phyloP scores from a whole-genome alignment of 768 basidiomycete genomes.

The Omphalotus guepiniiformis region DNA sequence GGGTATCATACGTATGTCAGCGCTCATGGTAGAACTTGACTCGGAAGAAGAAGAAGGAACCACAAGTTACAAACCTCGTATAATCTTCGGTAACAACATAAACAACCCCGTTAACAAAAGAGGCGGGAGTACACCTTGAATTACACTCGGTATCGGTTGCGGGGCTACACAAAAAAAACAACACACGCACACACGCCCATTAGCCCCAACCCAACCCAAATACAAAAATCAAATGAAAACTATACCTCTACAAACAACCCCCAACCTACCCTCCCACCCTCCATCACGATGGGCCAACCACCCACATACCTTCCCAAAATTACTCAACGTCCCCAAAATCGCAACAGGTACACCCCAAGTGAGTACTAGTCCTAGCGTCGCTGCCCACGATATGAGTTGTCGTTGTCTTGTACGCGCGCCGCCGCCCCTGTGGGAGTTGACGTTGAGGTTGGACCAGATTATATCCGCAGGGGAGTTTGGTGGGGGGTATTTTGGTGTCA shows the following conservation, averaged over 20 bases:
- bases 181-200: neutral
- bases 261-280: conserved; percentile 53
- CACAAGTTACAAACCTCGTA: conserved; percentile 45
- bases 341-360: conserved; percentile 64
- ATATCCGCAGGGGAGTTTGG: conserved; percentile 54
- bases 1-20: neutral
- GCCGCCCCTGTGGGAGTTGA: too few species aligned
- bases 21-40: too few species aligned
- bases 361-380: conserved; percentile 56
- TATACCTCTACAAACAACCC: conserved; percentile 47
- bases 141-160: conserved; percentile 41
- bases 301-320: conserved; percentile 48
- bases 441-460: conserved; percentile 55
- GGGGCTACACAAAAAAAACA: conserved; percentile 31
- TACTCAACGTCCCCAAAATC: conserved; percentile 63
- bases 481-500: conserved; percentile 62
- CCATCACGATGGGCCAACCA: too few species aligned
- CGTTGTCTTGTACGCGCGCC: conserved; percentile 49
- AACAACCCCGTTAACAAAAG: conserved; percentile 59
- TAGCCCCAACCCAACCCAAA: too few species aligned
- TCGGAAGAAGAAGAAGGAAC: too few species aligned
- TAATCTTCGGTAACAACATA: conserved; percentile 52
- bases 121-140: conserved; percentile 67
- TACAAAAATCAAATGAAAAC: neutral
- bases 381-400: conserved; percentile 49